phyloP scores from a whole-genome alignment of 768 basidiomycete genomes.

The Neoboletus brunneissimus region DNA sequence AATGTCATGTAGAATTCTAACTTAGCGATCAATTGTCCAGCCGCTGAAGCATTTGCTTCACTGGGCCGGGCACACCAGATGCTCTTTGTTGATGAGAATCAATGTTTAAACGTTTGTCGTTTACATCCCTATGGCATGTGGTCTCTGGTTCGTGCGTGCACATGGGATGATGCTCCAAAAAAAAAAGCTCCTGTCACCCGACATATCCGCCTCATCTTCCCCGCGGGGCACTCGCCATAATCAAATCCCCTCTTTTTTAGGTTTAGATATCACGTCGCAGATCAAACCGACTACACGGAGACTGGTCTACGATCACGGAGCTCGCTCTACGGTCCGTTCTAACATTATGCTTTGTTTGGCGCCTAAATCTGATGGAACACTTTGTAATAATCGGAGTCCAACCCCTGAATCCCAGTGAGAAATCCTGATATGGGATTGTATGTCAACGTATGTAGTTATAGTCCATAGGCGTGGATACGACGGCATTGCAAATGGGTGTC shows the following conservation, averaged over 20 bases:
- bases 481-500: too few relatives aligned
- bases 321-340: neutral
- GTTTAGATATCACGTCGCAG: neutral
- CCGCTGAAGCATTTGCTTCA: neutral
- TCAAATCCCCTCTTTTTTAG: neutral
- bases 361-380: too few relatives aligned
- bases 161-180: neutral
- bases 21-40: too few relatives aligned
- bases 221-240: too few relatives aligned
- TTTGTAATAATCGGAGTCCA: too few relatives aligned
- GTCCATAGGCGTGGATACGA: too few relatives aligned
- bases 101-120: too few relatives aligned
- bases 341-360: neutral
- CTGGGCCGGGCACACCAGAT: neutral
- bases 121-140: too few relatives aligned
- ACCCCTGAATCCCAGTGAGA: too few relatives aligned
- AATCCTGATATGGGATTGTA: too few relatives aligned
- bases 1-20: neutral
- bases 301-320: neutral
- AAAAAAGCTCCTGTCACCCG: neutral
- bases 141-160: neutral
- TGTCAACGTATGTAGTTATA: too few relatives aligned
- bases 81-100: too few relatives aligned
- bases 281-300: neutral
- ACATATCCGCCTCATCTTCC: neutral